A percentile compares a stretch with the other conserved stretches of the same genome.
These are phyloP conservation scores for Ogataea allantospora DNA, from an alignment of 805 yeast genomes.

Conservation along the genomic window DNA sequence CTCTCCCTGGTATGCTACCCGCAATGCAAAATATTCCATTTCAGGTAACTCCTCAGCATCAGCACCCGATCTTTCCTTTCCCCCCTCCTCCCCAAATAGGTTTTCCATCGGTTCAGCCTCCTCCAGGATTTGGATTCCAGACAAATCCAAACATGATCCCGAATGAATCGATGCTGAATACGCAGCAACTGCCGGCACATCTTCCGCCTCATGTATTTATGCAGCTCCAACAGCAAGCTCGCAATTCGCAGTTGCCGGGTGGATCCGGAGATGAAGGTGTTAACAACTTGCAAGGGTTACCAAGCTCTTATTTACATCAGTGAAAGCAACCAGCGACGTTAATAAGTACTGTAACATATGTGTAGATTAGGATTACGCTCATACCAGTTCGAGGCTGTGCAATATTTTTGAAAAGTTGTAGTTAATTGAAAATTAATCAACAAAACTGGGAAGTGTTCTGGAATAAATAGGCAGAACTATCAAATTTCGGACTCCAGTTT, in stretches of 20 bases:
- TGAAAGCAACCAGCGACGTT: not conserved
- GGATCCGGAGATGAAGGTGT: not conserved
- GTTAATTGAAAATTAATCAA: not conserved
- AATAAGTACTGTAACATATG: not conserved
- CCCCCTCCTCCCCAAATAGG: not conserved
- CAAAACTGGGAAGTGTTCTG: not conserved
- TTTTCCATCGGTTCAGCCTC: constrained; percentile 2
- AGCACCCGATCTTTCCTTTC: constrained; percentile 7
- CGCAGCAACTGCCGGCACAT: constrained; percentile 9
- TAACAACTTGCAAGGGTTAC: not conserved
- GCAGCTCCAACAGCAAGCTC: constrained; percentile 14
- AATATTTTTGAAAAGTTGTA: not conserved
- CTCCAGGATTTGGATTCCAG: constrained; percentile 8
- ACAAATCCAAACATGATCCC: not conserved
- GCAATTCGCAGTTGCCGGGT: not conserved
- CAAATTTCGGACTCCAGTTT: too few species aligned
- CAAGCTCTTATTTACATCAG: not conserved
- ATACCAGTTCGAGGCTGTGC: not conserved
- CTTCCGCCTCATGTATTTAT: constrained; percentile 20
- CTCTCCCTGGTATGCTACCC: constrained; percentile 27
- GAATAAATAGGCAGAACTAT: not conserved
- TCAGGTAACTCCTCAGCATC: not conserved
- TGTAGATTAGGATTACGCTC: not conserved
- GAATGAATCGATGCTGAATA: not conserved
- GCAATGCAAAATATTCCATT: constrained; percentile 1